A percentile compares a stretch with the other conserved stretches of the same genome.
These are phyloP conservation scores for Dactylellina leptospora DNA, from an alignment of 2,329 filamentous ascomycete species.

Conservation along the genomic window DNA sequence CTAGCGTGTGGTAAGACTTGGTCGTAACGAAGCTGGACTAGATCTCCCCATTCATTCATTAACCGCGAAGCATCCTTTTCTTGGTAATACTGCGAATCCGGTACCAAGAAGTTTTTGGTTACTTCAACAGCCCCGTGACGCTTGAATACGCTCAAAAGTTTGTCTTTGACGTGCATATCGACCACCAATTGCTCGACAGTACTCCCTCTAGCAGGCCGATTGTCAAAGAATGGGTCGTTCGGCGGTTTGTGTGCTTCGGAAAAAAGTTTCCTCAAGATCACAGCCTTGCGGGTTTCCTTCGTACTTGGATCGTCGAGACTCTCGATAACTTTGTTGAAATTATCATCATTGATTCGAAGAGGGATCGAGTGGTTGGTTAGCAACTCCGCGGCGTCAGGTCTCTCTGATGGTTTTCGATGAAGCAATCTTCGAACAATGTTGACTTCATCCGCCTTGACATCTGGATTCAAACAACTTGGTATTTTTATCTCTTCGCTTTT, in stretches of 20 bases:
- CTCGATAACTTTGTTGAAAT: constrained; percentile 48
- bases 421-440: constrained; percentile 43
- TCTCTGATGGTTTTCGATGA: constrained; percentile 36
- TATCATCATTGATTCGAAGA: constrained; percentile 41
- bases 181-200: constrained; percentile 40
- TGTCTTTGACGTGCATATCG: constrained; percentile 71
- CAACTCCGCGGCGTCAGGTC: constrained; percentile 42
- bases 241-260: constrained; percentile 24
- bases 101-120: constrained; percentile 78
- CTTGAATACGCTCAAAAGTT: constrained; percentile 79
- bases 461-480: constrained; percentile 41
- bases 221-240: constrained; percentile 50
- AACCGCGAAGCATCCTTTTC: constrained; percentile 76
- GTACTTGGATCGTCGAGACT: constrained; percentile 43
- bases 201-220: constrained; percentile 14
- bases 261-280: constrained; percentile 35
- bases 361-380: constrained; percentile 45
- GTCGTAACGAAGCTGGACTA: constrained; percentile 93
- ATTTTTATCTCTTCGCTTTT: constrained; percentile 42
- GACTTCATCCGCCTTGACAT: constrained; percentile 37
- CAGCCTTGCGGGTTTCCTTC: constrained; percentile 33
- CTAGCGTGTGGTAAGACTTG: constrained; percentile 88
- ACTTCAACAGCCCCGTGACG: constrained; percentile 88
- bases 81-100: constrained; percentile 79
- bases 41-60: constrained; percentile 82